A percentile compares a stretch with the other conserved stretches of the same genome.
phyloP scores from a whole-genome alignment of 2,329 filamentous ascomycete species.

The Alternaria angustiovoidea region DNA sequence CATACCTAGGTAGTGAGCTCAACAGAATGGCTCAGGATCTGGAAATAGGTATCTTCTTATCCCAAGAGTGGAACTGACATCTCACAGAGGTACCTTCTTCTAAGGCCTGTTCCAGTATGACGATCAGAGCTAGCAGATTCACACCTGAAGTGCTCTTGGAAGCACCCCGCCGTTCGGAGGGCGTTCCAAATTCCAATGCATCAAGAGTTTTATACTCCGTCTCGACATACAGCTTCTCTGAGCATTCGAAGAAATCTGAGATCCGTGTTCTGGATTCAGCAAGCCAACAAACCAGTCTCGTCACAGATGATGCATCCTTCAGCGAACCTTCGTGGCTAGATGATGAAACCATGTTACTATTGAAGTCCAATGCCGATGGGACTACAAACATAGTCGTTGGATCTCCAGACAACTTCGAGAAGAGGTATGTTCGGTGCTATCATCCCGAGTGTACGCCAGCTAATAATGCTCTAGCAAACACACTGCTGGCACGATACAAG shows the following conservation, averaged over 20 bases:
- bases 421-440: slow-evolving; percentile 32
- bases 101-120: slow-evolving; percentile 62
- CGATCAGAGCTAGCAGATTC: slow-evolving; percentile 73
- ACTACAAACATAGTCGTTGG: slow-evolving; percentile 51
- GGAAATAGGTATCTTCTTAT: too few relatives aligned
- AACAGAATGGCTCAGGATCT: not conserved
- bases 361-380: slow-evolving; percentile 55
- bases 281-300: slow-evolving; percentile 68
- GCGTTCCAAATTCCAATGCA: slow-evolving; percentile 73
- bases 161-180: slow-evolving; percentile 75
- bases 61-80: not conserved
- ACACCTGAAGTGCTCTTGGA: slow-evolving; percentile 80
- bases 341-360: slow-evolving; percentile 69
- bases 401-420: slow-evolving; percentile 40
- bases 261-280: slow-evolving; percentile 75
- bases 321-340: slow-evolving; percentile 81
- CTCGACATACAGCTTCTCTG: slow-evolving; percentile 81
- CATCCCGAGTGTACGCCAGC: not conserved
- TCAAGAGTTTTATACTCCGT: slow-evolving; percentile 72
- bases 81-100: not conserved
- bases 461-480: slow-evolving; percentile 45
- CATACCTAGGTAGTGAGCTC: not conserved
- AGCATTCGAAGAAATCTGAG: slow-evolving; percentile 73
- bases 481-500: slow-evolving; percentile 55
- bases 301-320: slow-evolving; percentile 71